Percentiles rank a stretch among this genome's conserved stretches.
These are phyloP conservation scores for Chlamydomonas applanata DNA, from an alignment of 139 green algal genomes.

Conservation along the genomic window DNA sequence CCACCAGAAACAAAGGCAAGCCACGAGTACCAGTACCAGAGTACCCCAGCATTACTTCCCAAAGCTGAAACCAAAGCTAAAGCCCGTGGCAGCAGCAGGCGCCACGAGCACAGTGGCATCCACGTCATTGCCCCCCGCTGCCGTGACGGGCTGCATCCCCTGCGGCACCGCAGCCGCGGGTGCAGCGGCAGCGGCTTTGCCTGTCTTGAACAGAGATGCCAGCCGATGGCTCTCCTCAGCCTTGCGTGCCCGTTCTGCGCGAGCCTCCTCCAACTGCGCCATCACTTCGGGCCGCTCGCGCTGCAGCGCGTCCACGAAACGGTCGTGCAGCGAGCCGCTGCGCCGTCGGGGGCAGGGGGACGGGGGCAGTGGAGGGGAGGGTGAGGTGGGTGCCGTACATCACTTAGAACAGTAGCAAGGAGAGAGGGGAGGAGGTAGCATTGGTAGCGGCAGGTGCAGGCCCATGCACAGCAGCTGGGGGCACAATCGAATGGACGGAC, in stretches of 20 bases:
- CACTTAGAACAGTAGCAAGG: no score
- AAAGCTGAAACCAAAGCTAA: constrained; percentile 2
- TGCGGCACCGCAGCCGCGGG: neutral
- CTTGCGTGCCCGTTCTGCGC: constrained; percentile 5
- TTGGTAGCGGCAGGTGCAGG: no score
- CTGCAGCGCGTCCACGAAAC: constrained; percentile 57
- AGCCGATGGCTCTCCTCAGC: constrained; percentile 11
- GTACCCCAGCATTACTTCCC: neutral
- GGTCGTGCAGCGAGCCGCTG: constrained; percentile 54
- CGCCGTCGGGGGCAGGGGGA: neutral
- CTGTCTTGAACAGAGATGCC: neutral
- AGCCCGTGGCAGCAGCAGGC: neutral
- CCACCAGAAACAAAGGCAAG: no score
- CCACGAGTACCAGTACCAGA: no score
- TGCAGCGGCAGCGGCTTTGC: neutral
- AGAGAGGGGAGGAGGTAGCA: no score
- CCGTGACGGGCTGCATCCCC: neutral
- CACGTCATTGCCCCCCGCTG: neutral
- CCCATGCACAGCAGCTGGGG: no score
- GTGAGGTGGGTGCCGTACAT: no score
- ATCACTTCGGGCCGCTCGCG: constrained; percentile 44
- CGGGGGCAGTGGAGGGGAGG: no score
- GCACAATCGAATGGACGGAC: no score
- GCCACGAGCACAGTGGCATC: no score
- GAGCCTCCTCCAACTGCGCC: constrained; percentile 18